A percentile compares a stretch with the other conserved stretches of the same genome.
phyloP scores from a whole-genome alignment of 352 stramenopile genomes.

The Phytophthora hibernalis region DNA sequence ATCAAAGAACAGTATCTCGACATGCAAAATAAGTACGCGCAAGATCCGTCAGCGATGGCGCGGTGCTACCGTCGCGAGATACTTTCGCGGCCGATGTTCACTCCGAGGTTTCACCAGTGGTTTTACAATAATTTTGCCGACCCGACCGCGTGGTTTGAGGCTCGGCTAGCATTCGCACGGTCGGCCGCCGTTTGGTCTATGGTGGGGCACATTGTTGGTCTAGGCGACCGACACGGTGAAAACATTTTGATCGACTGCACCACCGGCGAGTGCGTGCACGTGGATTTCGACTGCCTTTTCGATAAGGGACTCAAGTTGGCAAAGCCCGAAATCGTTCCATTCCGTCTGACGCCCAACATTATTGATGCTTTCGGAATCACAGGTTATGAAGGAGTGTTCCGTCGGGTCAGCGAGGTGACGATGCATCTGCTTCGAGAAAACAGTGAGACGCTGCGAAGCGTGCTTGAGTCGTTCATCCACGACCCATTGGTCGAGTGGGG shows the following conservation, averaged over 20 bases:
- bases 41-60: constrained; percentile 83
- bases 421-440: constrained; percentile 95
- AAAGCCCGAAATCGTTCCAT: constrained; percentile 98
- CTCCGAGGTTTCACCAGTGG: constrained; percentile 98
- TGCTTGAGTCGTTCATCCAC: constrained; percentile 99
- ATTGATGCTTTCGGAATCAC: constrained; percentile 99
- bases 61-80: constrained; percentile 75
- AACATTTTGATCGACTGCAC: constrained; percentile 99
- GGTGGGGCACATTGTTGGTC: constrained; percentile 95
- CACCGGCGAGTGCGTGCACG: constrained; percentile 98
- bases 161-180: constrained; percentile 85
- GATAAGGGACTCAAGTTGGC: constrained; percentile 98
- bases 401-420: constrained; percentile 92
- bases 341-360: constrained; percentile 99
- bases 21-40: constrained; percentile 89
- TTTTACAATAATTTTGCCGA: constrained; percentile 98
- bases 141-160: constrained; percentile 98
- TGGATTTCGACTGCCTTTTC: constrained; percentile 99
- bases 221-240: constrained; percentile 97
- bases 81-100: constrained; percentile 80
- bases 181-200: constrained; percentile 97
- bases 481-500: constrained; percentile 96
- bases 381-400: constrained; percentile 96
- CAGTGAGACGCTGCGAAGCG: constrained; percentile 96
- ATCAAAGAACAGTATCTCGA: constrained; percentile 89